A percentile compares a stretch with the other conserved stretches of the same genome.
Evolutionary conservation across 768 basidiomycete species (phyloP).

Genomic region (Termitomyces sp.): DNA sequence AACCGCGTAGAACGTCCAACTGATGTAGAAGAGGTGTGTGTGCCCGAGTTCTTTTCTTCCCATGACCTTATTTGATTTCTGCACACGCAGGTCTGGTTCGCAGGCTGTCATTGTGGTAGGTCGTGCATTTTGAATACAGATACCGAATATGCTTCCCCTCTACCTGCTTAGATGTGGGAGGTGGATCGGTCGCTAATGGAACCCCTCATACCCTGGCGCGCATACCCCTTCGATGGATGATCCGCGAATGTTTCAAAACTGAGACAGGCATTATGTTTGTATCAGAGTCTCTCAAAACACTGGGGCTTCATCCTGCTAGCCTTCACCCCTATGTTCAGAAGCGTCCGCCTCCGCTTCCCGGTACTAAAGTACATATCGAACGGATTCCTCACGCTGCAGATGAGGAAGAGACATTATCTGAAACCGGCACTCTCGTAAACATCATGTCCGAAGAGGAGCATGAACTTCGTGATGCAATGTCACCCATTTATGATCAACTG

Average conservation of each 20-base stretch:
- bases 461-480: constrained; percentile 44
- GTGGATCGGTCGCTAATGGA: constrained; percentile 39
- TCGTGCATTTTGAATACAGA: background rate
- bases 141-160: background rate
- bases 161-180: constrained; percentile 44
- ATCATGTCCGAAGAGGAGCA: constrained; percentile 40
- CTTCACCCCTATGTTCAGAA: constrained; percentile 29
- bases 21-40: constrained; percentile 33
- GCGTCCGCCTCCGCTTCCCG: constrained; percentile 24
- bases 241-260: constrained; percentile 56
- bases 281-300: constrained; percentile 29
- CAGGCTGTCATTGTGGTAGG: constrained; percentile 33
- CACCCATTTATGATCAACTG: constrained; percentile 49
- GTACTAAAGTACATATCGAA: constrained; percentile 14
- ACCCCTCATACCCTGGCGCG: constrained; percentile 38
- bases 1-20: constrained; percentile 16
- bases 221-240: constrained; percentile 62
- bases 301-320: constrained; percentile 35
- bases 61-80: background rate
- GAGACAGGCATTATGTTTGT: constrained; percentile 57
- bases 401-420: background rate
- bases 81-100: constrained; percentile 37
- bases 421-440: background rate
- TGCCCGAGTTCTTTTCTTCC: background rate
- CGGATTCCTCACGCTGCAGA: constrained; percentile 6